A percentile compares a stretch with the other conserved stretches of the same genome.
These are phyloP conservation scores for Amphichorda felina DNA, from an alignment of 2,329 filamentous ascomycete genomes.

Conservation along the genomic window DNA sequence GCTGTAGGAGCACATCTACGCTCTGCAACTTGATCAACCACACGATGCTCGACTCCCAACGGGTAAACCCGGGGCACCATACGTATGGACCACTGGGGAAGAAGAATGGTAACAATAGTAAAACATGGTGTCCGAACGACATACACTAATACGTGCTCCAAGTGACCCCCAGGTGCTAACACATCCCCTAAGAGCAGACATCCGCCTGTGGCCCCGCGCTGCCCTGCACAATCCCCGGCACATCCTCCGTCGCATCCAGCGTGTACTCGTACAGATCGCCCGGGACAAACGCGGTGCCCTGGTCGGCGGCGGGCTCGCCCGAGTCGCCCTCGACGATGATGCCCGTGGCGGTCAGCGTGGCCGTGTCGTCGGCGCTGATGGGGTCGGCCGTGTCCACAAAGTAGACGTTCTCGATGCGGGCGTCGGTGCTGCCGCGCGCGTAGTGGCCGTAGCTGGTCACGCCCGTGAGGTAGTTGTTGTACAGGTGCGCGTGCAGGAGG, in stretches of 20 bases:
- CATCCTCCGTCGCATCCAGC: conserved; percentile 8
- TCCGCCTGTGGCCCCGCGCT: conserved; percentile 11
- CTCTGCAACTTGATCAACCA: no score
- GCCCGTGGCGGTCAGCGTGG: conserved; percentile 6
- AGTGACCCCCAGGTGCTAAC: no score
- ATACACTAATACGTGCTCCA: no score
- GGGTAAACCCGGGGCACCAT: no score
- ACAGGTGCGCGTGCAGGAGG: conserved; percentile 12
- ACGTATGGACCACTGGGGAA: no score
- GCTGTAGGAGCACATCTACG: no score
- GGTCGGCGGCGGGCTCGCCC: conserved; percentile 5
- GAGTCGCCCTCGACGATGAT: conserved; percentile 7
- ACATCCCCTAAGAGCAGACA: conserved; percentile 8
- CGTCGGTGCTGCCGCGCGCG: conserved; percentile 10
- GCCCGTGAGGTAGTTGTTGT: conserved; percentile 14
- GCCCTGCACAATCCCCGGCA: conserved; percentile 8
- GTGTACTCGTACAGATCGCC: conserved; percentile 7
- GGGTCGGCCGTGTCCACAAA: conserved; percentile 11
- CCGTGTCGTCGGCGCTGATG: conserved; percentile 7
- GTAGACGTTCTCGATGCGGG: conserved; percentile 13
- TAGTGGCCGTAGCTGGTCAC: conserved; percentile 13
- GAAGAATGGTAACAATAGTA: no score
- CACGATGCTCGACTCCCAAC: no score
- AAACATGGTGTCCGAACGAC: no score
- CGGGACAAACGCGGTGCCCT: conserved; percentile 6